phyloP scores from a whole-genome alignment of 2,329 filamentous ascomycete genomes.

The Colletotrichum higginsianum region DNA sequence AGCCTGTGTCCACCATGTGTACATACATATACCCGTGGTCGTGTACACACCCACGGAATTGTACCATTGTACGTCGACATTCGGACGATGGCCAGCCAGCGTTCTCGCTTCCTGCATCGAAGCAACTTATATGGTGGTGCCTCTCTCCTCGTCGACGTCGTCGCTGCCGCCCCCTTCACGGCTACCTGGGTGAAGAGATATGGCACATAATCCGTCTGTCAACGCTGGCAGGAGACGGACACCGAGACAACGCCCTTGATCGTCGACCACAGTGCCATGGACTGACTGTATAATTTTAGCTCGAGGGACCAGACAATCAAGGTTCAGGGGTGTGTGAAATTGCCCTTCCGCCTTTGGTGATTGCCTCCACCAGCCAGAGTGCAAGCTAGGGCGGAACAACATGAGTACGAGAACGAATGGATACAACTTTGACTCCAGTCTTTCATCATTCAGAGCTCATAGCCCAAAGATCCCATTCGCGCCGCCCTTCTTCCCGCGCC shows the following conservation, averaged over 20 bases:
- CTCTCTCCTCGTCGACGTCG: neutral
- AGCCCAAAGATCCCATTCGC: constrained; percentile 16
- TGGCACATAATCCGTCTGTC: neutral
- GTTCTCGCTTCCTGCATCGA: constrained; percentile 28
- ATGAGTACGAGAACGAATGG: neutral
- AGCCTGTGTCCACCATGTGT: neutral
- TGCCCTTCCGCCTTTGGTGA: constrained; percentile 22
- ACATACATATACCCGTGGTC: neutral
- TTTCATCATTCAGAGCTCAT: constrained; percentile 35
- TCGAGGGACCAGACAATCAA: constrained; percentile 17
- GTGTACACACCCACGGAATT: neutral
- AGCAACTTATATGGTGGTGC: constrained; percentile 21
- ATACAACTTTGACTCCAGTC: constrained; percentile 1
- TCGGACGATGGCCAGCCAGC: constrained; percentile 26
- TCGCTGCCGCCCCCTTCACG: neutral
- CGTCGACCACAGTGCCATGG: constrained; percentile 1
- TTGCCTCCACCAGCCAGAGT: neutral
- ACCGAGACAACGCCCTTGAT: constrained; percentile 20
- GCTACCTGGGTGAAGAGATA: neutral
- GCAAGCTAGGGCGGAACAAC: neutral
- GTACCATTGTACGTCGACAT: constrained; percentile 13
- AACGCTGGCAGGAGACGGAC: neutral
- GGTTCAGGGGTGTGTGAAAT: constrained; percentile 37
- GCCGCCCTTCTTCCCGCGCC: constrained; percentile 20
- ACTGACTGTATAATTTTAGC: constrained; percentile 17